A percentile compares a stretch with the other conserved stretches of the same genome.
Evolutionary conservation across 1,284 basidiomycete species (phyloP).

Genomic region (Naganishia sp.): DNA sequence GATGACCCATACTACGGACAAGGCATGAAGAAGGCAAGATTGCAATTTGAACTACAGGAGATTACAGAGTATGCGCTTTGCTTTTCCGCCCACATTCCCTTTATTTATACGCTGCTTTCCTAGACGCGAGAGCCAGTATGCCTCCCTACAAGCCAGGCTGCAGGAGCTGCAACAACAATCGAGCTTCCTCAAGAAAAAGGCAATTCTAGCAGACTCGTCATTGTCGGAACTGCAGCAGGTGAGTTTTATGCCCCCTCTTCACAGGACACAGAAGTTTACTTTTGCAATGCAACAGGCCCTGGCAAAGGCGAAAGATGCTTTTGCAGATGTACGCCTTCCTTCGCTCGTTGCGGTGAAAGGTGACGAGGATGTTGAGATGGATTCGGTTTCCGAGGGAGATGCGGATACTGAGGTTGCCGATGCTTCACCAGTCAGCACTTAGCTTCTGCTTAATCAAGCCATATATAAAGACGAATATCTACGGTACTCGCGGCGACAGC

Average conservation of each 20-base stretch:
- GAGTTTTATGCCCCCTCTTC: not conserved
- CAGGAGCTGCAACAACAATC: conserved; percentile 3
- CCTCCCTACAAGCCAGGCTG: conserved; percentile 6
- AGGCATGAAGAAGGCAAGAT: conserved; percentile 12
- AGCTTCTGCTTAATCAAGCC: no score
- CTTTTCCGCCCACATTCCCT: not conserved
- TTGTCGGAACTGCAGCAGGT: conserved; percentile 18
- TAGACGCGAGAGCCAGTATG: conserved; percentile 16
- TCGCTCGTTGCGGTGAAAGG: not conserved
- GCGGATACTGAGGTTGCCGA: not conserved
- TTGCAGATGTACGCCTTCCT: conserved; percentile 5
- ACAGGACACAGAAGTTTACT: no score
- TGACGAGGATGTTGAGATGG: conserved; percentile 21
- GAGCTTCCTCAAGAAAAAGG: conserved; percentile 16
- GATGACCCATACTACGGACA: conserved; percentile 19
- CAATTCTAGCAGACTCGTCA: conserved; percentile 14
- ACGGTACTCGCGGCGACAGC: no score
- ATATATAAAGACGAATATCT: no score
- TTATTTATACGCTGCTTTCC: no score
- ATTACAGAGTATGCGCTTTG: conserved; percentile 2
- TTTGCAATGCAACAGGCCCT: not conserved
- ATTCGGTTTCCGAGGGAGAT: conserved; percentile 2
- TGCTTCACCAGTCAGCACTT: no score
- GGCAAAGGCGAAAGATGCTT: conserved; percentile 9
- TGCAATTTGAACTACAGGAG: conserved; percentile 16